Conservation (phyloP, 345 rosid genomes). For the Mangifera indica region DNA sequence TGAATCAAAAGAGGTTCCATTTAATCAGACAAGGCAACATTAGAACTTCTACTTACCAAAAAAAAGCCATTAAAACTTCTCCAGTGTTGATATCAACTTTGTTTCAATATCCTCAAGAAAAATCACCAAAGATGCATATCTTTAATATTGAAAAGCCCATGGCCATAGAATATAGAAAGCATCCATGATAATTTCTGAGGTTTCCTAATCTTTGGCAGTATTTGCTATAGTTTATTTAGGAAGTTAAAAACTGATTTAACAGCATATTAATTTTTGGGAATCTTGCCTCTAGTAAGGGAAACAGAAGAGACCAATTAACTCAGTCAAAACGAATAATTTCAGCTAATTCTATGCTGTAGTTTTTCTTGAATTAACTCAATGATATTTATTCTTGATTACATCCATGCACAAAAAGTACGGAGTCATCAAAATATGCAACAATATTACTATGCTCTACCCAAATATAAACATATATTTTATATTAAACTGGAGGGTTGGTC, state of each 20-base stretch:
- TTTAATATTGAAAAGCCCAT: not conserved
- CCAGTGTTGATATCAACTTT: not conserved
- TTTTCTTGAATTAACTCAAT: not conserved
- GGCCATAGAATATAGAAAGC: too few species aligned
- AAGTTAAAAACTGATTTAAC: too few species aligned
- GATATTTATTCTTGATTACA: not conserved
- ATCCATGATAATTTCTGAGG: not conserved
- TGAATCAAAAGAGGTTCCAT: constrained; percentile 23
- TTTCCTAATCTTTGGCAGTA: not conserved
- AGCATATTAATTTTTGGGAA: too few species aligned
- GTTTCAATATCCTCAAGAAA: not conserved
- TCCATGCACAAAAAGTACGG: not conserved
- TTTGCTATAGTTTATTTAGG: not conserved
- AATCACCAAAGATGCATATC: not conserved
- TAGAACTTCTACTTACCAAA: too few species aligned
- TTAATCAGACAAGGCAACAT: constrained; percentile 5
- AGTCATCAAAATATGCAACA: constrained; percentile 1
- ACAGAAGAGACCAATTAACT: not conserved
- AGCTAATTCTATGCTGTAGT: not conserved
- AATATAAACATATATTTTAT: not conserved
- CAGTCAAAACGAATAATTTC: not conserved
- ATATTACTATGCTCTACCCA: not conserved
- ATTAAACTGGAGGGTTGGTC: not conserved
- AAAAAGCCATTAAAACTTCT: not conserved
- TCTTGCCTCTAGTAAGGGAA: not conserved